Evolutionary conservation across 495 filamentous ascomycete species (phyloP).

Genomic region (Aspergillus indologenus): DNA sequence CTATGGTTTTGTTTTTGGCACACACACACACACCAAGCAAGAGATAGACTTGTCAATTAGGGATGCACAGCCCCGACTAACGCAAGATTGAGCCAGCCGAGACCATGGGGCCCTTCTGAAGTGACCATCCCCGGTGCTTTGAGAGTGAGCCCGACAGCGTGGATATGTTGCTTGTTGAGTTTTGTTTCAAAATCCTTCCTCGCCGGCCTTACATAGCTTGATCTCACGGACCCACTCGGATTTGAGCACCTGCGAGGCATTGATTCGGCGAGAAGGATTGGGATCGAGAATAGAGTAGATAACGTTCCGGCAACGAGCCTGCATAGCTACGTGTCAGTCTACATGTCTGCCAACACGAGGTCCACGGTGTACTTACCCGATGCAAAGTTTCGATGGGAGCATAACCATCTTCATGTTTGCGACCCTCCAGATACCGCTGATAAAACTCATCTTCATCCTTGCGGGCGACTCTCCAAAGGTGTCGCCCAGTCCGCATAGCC

Average conservation of each 20-base stretch:
- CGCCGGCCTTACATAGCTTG: slow-evolving; percentile 89
- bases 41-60: slow-evolving; percentile 14
- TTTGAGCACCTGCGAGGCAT: slow-evolving; percentile 91
- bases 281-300: slow-evolving; percentile 98
- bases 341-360: slow-evolving; percentile 10
- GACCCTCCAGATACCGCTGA: slow-evolving; percentile 84
- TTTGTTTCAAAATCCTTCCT: slow-evolving; percentile 70
- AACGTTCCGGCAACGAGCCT: slow-evolving; percentile 97
- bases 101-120: slow-evolving; percentile 3
- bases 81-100: slow-evolving; percentile 9
- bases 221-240: slow-evolving; percentile 99
- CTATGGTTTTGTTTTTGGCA: slow-evolving; percentile 14
- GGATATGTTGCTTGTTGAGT: not conserved
- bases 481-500: slow-evolving; percentile 96
- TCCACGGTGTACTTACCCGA: slow-evolving; percentile 64
- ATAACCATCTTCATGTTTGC: slow-evolving; percentile 91
- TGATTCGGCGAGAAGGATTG: slow-evolving; percentile 85
- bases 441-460: slow-evolving; percentile 98
- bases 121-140: not conserved
- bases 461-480: slow-evolving; percentile 93
- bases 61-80: slow-evolving; percentile 15
- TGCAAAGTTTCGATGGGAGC: slow-evolving; percentile 93
- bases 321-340: slow-evolving; percentile 35
- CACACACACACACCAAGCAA: slow-evolving; percentile 16
- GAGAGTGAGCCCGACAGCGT: not conserved